A percentile compares a stretch with the other conserved stretches of the same genome.
These are phyloP conservation scores for Sugiyamaella qingdaonensis DNA, from an alignment of 805 yeast species.

Conservation along the genomic window DNA sequence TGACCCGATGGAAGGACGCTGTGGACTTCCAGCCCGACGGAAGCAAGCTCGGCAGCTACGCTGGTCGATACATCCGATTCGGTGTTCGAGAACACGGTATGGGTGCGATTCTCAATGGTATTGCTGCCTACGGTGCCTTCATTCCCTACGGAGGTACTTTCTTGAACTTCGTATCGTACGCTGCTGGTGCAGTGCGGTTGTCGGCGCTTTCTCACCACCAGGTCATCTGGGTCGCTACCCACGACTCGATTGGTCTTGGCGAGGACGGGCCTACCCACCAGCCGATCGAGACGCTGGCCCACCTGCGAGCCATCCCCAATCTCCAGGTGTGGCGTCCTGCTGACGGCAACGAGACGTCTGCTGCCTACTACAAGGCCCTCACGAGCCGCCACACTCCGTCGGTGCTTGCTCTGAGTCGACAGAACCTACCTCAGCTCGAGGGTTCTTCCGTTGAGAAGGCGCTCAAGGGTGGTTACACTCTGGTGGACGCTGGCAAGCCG, in stretches of 20 bases:
- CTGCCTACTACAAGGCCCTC: conserved; percentile 56
- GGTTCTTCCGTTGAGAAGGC: conserved; percentile 93
- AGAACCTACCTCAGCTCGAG: conserved; percentile 82
- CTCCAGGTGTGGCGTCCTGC: conserved; percentile 49
- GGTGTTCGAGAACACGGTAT: conserved; percentile 99
- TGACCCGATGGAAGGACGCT: conserved; percentile 81
- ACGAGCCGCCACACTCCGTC: conserved; percentile 60
- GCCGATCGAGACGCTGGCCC: conserved; percentile 49
- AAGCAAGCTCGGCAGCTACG: conserved; percentile 74
- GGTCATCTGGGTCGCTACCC: conserved; percentile 51
- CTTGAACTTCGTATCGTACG: conserved; percentile 78
- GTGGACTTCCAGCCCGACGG: conserved; percentile 89
- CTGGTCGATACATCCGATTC: conserved; percentile 92
- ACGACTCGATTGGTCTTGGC: conserved; percentile 55
- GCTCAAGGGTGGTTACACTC: conserved; percentile 87
- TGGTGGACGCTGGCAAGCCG: conserved; percentile 54
- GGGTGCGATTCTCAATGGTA: conserved; percentile 99
- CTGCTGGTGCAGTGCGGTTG: conserved; percentile 50
- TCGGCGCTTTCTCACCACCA: conserved; percentile 45
- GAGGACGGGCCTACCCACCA: conserved; percentile 60
- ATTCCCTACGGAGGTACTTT: conserved; percentile 96
- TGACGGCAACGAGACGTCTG: conserved; percentile 50
- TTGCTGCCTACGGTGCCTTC: conserved; percentile 81
- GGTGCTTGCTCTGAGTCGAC: conserved; percentile 71
- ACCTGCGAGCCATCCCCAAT: conserved; percentile 51